phyloP scores from a whole-genome alignment of 306 rosid species.

The Pyrus pyrifolia region DNA sequence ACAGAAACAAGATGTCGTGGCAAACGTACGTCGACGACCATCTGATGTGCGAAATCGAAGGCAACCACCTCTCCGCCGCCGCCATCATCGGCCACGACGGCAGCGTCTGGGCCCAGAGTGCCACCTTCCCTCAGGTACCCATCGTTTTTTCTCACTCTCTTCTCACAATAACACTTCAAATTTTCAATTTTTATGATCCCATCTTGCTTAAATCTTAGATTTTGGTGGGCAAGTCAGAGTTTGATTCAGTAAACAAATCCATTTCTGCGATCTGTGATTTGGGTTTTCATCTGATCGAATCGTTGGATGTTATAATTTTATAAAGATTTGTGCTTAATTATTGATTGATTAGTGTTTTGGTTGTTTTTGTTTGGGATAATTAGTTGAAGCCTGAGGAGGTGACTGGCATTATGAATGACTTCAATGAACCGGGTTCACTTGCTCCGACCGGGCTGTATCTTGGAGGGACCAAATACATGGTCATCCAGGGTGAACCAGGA shows the following conservation, averaged over 20 bases:
- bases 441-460: constrained; percentile 76
- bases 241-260: not conserved
- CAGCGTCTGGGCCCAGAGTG: constrained; percentile 85
- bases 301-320: not conserved
- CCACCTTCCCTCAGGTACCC: constrained; percentile 71
- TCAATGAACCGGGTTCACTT: constrained; percentile 69
- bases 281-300: not conserved
- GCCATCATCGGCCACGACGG: constrained; percentile 85
- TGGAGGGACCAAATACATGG: constrained; percentile 86
- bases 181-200: not conserved
- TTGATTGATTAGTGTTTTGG: not conserved
- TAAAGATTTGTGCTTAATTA: not conserved
- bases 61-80: constrained; percentile 51
- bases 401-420: constrained; percentile 48
- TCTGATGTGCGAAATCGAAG: constrained; percentile 74
- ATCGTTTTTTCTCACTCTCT: not conserved
- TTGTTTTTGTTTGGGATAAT: not conserved
- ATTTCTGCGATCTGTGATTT: not conserved
- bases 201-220: not conserved
- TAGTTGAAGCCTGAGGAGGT: constrained; percentile 74
- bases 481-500: constrained; percentile 79
- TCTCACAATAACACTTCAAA: not conserved
- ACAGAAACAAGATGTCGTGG: constrained; percentile 63
- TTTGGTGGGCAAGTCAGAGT: not conserved
- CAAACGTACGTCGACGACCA: constrained; percentile 85